These are phyloP conservation scores for Kregervanrija pseudodelftensis DNA, from an alignment of 805 yeast genomes.

Conservation along the genomic window DNA sequence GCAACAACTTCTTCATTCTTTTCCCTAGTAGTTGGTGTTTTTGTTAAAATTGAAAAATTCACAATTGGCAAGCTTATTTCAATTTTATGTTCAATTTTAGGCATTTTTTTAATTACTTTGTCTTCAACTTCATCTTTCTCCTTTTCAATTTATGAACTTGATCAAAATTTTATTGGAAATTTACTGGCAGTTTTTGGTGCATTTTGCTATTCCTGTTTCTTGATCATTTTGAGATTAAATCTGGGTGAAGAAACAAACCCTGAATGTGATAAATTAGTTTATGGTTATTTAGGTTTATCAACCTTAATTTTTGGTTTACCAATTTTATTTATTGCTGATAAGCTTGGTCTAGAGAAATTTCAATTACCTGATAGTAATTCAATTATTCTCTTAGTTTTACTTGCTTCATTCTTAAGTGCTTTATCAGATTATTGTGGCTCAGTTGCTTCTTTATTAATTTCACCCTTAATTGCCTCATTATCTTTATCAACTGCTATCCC, in stretches of 20 bases:
- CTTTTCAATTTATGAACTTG: background rate
- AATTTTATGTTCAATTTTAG: conserved; percentile 36
- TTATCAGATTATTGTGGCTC: conserved; percentile 44
- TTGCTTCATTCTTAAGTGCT: conserved; percentile 39
- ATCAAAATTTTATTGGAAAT: conserved; percentile 38
- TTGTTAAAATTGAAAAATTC: conserved; percentile 35
- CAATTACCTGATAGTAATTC: conserved; percentile 34
- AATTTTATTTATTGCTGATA: conserved; percentile 28
- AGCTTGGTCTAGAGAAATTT: conserved; percentile 34
- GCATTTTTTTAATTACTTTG: conserved; percentile 39
- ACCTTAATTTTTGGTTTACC: conserved; percentile 37
- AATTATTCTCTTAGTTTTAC: conserved; percentile 27
- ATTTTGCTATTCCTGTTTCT: conserved; percentile 37
- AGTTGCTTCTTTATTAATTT: conserved; percentile 45
- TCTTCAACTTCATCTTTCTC: background rate
- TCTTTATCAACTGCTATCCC: conserved; percentile 49
- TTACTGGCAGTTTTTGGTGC: conserved; percentile 39
- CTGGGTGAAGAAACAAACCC: conserved; percentile 37
- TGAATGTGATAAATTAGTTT: conserved; percentile 40
- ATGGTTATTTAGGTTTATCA: conserved; percentile 39
- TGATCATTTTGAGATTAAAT: conserved; percentile 35
- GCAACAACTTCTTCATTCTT: conserved; percentile 46
- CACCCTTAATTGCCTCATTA: conserved; percentile 45
- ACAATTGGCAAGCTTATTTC: conserved; percentile 36
- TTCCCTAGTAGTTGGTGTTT: conserved; percentile 38